Base-by-base conservation (phyloP, 805 yeast genomes). In the Torulaspora franciscae region DNA sequence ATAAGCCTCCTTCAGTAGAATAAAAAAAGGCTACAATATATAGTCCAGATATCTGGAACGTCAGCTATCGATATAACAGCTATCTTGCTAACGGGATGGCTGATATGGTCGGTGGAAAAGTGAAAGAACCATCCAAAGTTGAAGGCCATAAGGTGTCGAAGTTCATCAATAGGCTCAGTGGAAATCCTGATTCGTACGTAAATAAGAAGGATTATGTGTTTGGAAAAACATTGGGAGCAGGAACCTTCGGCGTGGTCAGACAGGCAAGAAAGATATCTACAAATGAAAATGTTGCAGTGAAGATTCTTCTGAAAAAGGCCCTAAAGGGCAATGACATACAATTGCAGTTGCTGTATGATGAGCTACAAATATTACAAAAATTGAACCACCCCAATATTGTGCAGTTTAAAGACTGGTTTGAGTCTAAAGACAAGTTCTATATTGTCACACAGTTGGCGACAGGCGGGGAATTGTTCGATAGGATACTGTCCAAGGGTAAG, bases 381-480 rank as follows among this genome's bases (percentile, higher is more conserved):
- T 71, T 90, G 48, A 63, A 76, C 40, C 95, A 90, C 64, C 89
- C 89, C 1, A 85, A 91, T 65, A 89, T 91, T 55, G 95, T 91
- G n/a, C 79, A 81, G 30, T 83, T 91, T 61, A 74, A 82, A 42
- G 96, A 89, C 63, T 91, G 95, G 91, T 91, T 91, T 62, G 97
- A 91, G 69, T 79, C 88, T 24, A 84, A 79, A 64, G 96, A 89
- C 57, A 91, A 91, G 69, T 89, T 86, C 66, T 91, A 87, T 61
- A 83, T 91, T 47, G 96, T 88, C 14, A 91, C 97, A 2, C 96
- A 91, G 64, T 71, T 91, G 59, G 97, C 97, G 19, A 83, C 89
- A 1, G 99, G 99, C 25, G 99, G 99, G 40, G 99, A 91, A 65
- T 69, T 91, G 46, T 91, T 91, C 61, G 96, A 90, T 50, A 71